A percentile compares a stretch with the other conserved stretches of the same genome.
Conservation (phyloP, 1,284 basidiomycete species). For the Cutaneotrichosporon dermatis region DNA sequence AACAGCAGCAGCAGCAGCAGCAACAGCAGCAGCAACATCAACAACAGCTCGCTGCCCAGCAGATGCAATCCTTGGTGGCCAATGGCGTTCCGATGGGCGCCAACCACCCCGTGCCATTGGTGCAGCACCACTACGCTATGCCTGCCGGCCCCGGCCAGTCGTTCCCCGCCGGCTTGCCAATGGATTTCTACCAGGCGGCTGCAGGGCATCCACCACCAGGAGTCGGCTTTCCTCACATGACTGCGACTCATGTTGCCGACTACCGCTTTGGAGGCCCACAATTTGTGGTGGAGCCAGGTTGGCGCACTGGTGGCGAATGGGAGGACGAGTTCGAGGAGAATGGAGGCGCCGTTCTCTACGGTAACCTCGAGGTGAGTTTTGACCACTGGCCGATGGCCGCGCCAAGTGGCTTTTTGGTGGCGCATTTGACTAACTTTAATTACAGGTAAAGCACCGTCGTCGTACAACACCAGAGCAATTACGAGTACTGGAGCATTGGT, state of each 20-base stretch:
- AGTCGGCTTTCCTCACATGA: conserved; percentile 10
- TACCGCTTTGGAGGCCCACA: conserved; percentile 14
- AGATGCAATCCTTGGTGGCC: background rate
- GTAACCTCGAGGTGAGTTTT: conserved; percentile 24
- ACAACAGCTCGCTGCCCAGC: background rate
- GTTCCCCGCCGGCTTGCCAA: background rate
- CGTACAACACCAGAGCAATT: conserved; percentile 77
- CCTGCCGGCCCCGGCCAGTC: background rate
- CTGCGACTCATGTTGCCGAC: conserved; percentile 14
- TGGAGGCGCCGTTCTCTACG: conserved; percentile 25
- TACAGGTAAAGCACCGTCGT: conserved; percentile 78
- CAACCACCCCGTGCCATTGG: background rate
- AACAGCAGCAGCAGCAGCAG: conserved; percentile 8
- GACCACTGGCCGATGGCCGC: too few species aligned
- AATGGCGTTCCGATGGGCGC: conserved; percentile 4
- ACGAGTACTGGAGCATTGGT: conserved; percentile 77
- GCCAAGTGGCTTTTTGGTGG: background rate
- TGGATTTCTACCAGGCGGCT: conserved; percentile 12
- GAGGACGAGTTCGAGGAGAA: conserved; percentile 23
- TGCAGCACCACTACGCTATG: conserved; percentile 1
- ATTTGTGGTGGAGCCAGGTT: conserved; percentile 7
- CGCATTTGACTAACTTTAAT: background rate
- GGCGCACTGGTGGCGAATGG: conserved; percentile 24
- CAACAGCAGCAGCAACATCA: conserved; percentile 1
- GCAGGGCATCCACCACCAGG: background rate